phyloP scores from a whole-genome alignment of 176 grass and related monocot species.

The Sorghum bicolor region DNA sequence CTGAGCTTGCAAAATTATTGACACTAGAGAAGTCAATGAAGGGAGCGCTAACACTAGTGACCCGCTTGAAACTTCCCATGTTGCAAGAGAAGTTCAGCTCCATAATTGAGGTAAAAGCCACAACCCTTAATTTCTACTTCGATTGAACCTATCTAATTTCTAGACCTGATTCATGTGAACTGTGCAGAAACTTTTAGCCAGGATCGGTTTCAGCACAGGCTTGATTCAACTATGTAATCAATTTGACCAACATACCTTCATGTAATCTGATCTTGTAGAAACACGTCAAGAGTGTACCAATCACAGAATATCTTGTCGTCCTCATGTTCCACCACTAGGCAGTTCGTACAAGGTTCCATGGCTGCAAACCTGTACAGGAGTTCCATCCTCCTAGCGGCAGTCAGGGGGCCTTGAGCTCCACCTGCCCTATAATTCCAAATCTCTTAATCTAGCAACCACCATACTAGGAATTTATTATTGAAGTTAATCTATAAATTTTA shows the following conservation, averaged over 20 bases:
- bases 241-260: background rate
- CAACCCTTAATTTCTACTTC: background rate
- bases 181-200: background rate
- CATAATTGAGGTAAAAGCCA: constrained; percentile 66
- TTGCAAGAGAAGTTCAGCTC: constrained; percentile 86
- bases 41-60: constrained; percentile 87
- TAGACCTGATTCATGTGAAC: background rate
- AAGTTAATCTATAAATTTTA: background rate
- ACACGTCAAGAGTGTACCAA: background rate
- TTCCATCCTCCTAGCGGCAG: background rate
- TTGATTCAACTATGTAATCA: background rate
- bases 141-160: background rate
- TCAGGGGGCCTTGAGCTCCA: background rate
- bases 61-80: constrained; percentile 78
- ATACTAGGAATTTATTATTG: background rate
- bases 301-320: background rate
- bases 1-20: constrained; percentile 76
- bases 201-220: background rate
- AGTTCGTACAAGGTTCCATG: background rate
- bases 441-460: background rate
- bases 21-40: constrained; percentile 86
- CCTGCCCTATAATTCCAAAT: background rate
- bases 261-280: background rate
- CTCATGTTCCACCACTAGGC: background rate
- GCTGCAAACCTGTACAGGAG: background rate